Conservation (phyloP, 768 basidiomycete genomes). For the Phlegmacium glaucopus region DNA sequence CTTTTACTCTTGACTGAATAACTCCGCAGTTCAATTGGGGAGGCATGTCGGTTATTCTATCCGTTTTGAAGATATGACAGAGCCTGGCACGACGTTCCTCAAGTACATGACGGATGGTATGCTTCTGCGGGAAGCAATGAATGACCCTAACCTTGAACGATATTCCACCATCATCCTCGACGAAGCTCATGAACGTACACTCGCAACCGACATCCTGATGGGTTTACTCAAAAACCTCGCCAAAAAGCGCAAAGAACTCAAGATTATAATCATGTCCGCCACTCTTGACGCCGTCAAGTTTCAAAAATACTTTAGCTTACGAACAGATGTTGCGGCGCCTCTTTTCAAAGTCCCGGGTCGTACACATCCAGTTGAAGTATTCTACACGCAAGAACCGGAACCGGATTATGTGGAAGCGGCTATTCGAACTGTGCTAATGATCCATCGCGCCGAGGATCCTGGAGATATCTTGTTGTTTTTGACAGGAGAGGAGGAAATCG, state of each 20-base stretch:
- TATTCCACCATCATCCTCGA: slow-evolving; percentile 99
- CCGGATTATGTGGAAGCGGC: slow-evolving; percentile 97
- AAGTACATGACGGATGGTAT: slow-evolving; percentile 99
- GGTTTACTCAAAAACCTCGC: slow-evolving; percentile 87
- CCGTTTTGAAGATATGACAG: slow-evolving; percentile 97
- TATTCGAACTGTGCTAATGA: slow-evolving; percentile 94
- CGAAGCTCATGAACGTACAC: slow-evolving; percentile 97
- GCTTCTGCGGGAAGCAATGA: slow-evolving; percentile 98
- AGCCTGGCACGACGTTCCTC: slow-evolving; percentile 86
- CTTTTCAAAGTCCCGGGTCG: slow-evolving; percentile 90
- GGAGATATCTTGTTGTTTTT: slow-evolving; percentile 94
- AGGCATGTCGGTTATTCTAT: slow-evolving; percentile 97
- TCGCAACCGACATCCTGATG: slow-evolving; percentile 98
- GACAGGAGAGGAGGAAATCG: slow-evolving; percentile 98
- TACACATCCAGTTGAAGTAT: slow-evolving; percentile 94
- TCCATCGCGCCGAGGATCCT: slow-evolving; percentile 91
- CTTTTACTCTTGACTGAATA: slow-evolving; percentile 1
- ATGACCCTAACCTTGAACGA: slow-evolving; percentile 81
- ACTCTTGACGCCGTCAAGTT: slow-evolving; percentile 97
- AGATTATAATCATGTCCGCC: slow-evolving; percentile 98
- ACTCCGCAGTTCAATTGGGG: slow-evolving; percentile 73
- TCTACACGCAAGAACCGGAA: slow-evolving; percentile 90
- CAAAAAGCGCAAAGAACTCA: slow-evolving; percentile 80
- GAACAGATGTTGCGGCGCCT: slow-evolving; percentile 50
- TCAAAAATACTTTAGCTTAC: slow-evolving; percentile 84